Conservation (phyloP, 257 asterid genomes). For the Echites panduratus region DNA sequence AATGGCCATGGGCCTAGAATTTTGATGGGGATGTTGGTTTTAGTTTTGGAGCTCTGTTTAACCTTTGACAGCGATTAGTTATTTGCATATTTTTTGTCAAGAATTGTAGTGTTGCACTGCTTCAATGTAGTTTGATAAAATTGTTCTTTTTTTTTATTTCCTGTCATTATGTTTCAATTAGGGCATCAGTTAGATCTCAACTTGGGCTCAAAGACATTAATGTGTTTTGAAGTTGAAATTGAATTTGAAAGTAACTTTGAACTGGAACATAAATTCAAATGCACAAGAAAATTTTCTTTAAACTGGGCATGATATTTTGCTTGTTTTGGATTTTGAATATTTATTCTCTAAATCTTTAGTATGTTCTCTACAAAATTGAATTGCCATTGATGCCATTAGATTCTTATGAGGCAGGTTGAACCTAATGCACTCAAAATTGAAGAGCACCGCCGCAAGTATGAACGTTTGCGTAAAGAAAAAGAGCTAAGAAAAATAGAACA, state of each 20-base stretch:
- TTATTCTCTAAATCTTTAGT: background rate
- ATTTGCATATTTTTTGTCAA: background rate
- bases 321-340: background rate
- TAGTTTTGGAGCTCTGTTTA: background rate
- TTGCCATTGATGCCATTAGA: background rate
- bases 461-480: conserved; percentile 50
- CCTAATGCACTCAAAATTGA: conserved; percentile 59
- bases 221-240: background rate
- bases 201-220: background rate
- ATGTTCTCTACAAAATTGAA: background rate
- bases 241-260: background rate
- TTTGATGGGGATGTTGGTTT: background rate
- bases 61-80: background rate
- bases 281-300: background rate
- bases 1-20: background rate
- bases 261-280: background rate
- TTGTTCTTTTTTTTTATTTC: no score
- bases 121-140: no score
- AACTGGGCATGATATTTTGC: background rate
- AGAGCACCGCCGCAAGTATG: conserved; percentile 68
- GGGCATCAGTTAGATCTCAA: no score
- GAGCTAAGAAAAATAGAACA: conserved; percentile 39
- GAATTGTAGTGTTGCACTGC: no score
- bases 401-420: conserved; percentile 49
- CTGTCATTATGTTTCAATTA: no score